phyloP scores from a whole-genome alignment of 2,329 filamentous ascomycete species.

The Clarireedia monteithiana region DNA sequence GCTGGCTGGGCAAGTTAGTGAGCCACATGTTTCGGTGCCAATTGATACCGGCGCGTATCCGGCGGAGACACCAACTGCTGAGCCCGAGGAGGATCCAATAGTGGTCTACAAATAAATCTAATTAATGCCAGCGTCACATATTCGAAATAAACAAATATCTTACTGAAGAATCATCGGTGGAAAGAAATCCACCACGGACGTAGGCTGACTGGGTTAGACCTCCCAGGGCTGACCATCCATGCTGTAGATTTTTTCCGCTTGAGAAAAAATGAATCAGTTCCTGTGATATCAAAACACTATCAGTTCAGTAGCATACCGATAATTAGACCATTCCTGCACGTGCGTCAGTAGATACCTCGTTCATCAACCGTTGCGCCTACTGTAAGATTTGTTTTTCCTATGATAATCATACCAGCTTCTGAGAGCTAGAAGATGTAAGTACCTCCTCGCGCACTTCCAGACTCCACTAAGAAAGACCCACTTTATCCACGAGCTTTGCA shows the following conservation, averaged over 20 bases:
- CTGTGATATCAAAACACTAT: no score
- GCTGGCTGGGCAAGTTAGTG: neutral
- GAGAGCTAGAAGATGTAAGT: neutral
- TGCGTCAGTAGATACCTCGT: no score
- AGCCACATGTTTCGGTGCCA: constrained; percentile 3
- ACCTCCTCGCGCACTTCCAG: no score
- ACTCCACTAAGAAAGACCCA: neutral
- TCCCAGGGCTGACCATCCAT: constrained; percentile 9
- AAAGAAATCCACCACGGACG: constrained; percentile 7
- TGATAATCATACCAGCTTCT: constrained; percentile 11
- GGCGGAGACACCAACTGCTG: constrained; percentile 2
- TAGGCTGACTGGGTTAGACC: constrained; percentile 16
- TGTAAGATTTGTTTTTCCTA: constrained; percentile 13
- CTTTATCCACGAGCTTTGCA: constrained; percentile 5
- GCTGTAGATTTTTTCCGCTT: neutral
- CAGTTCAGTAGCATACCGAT: neutral
- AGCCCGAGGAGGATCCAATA: constrained; percentile 49
- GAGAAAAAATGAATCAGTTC: neutral
- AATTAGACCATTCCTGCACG: constrained; percentile 5
- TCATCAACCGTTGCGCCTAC: neutral
- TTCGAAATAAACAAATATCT: neutral
- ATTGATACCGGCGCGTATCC: constrained; percentile 6
- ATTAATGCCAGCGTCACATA: neutral
- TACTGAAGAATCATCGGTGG: constrained; percentile 10
- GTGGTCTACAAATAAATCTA: constrained; percentile 24